A percentile compares a stretch with the other conserved stretches of the same genome.
Evolutionary conservation across 2,329 filamentous ascomycete genomes (phyloP).

Genomic region (Ilyonectria destructans): DNA sequence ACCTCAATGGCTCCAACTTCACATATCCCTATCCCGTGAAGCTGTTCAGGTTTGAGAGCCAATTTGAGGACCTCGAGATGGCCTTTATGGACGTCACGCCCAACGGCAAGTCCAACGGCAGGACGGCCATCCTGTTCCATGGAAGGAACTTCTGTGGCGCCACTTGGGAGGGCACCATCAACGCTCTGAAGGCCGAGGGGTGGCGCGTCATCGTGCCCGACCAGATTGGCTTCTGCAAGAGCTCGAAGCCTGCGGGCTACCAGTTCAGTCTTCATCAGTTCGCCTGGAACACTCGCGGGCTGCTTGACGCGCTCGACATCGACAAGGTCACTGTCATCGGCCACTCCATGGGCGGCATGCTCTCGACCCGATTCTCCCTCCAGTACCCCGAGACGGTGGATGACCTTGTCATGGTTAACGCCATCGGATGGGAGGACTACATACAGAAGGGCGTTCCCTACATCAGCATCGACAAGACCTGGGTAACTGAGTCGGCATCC

Average conservation of each 20-base stretch:
- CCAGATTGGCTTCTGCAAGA: constrained; percentile 73
- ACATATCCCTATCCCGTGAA: constrained; percentile 68
- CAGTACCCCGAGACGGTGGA: constrained; percentile 63
- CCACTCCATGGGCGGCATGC: constrained; percentile 71
- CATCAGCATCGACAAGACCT: constrained; percentile 59
- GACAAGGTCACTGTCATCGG: constrained; percentile 65
- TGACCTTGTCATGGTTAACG: constrained; percentile 65
- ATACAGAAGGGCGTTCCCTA: constrained; percentile 65
- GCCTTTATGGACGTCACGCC: constrained; percentile 70
- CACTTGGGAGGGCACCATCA: constrained; percentile 67
- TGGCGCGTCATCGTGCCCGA: constrained; percentile 70
- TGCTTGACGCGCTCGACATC: constrained; percentile 63
- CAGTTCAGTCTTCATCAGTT: constrained; percentile 69
- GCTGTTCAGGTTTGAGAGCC: constrained; percentile 64
- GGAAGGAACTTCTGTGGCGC: constrained; percentile 72
- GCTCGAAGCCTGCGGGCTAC: constrained; percentile 65
- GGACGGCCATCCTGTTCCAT: constrained; percentile 66
- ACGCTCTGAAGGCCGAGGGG: constrained; percentile 58
- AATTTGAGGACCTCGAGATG: constrained; percentile 67
- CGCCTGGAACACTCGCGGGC: constrained; percentile 65
- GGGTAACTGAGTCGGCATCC: constrained; percentile 56
- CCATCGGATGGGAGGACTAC: constrained; percentile 71
- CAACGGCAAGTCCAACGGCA: constrained; percentile 53
- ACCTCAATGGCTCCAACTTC: constrained; percentile 67
- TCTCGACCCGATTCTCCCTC: constrained; percentile 66